These are phyloP conservation scores for Rhodotorula glutinis DNA, from an alignment of 1,284 basidiomycete genomes.

Conservation along the genomic window DNA sequence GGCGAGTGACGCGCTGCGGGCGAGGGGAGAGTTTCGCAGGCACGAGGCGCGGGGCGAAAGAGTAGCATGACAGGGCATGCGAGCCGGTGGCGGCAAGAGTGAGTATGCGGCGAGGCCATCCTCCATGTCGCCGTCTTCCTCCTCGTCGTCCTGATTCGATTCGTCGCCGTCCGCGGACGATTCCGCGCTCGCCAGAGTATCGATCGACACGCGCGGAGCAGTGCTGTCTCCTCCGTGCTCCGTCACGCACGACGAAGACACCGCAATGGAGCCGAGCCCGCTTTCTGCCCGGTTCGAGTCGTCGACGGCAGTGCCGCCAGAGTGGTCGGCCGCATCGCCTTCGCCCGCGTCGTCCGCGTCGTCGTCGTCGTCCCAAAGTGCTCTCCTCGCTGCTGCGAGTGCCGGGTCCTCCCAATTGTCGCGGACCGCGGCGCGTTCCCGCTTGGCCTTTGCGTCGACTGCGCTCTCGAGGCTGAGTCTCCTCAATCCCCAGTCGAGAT, in stretches of 20 bases:
- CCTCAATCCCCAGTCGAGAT: conserved; percentile 1
- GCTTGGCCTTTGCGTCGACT: conserved; percentile 12
- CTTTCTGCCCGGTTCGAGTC: background rate
- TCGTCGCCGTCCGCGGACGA: conserved; percentile 10
- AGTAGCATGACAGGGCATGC: background rate
- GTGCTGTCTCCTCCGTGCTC: no score
- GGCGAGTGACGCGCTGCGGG: conserved; percentile 8
- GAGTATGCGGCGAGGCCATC: conserved; percentile 7
- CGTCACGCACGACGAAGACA: no score
- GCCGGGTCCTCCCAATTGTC: conserved; percentile 33
- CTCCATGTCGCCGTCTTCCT: background rate
- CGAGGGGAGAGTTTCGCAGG: conserved; percentile 22
- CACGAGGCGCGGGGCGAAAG: conserved; percentile 19
- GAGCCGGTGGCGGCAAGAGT: background rate
- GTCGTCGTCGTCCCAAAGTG: conserved; percentile 32
- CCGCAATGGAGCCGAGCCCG: no score
- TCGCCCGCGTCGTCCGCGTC: background rate
- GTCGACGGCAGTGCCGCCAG: background rate
- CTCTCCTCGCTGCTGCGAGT: conserved; percentile 31
- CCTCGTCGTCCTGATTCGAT: background rate
- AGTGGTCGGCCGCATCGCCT: background rate
- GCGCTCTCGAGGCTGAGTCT: conserved; percentile 6
- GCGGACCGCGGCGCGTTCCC: conserved; percentile 13
- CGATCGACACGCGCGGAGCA: no score
- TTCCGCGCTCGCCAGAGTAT: background rate